Conservation (phyloP, 2,329 filamentous ascomycete genomes). For the Aspergillus brunneoviolaceus region DNA sequence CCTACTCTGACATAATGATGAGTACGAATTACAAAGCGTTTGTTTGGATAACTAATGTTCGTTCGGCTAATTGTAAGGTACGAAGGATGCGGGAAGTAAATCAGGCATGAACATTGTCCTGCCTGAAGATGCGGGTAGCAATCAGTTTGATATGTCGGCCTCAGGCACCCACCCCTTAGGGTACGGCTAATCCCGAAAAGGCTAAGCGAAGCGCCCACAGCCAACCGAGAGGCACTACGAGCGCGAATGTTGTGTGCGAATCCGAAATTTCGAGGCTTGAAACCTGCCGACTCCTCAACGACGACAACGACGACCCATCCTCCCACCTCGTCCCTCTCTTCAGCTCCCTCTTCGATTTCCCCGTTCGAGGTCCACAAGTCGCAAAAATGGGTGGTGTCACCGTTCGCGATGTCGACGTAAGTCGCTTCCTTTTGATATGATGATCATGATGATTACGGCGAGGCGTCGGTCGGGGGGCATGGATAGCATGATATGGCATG, state of each 20-base stretch:
- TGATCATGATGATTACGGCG: not conserved
- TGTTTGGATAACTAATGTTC: too few species aligned
- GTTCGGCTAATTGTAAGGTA: too few species aligned
- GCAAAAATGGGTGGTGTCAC: conserved; percentile 66
- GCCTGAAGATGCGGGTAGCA: not conserved
- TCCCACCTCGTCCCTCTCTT: conserved; percentile 34
- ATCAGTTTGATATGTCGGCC: not conserved
- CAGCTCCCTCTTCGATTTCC: conserved; percentile 24
- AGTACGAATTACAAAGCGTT: not conserved
- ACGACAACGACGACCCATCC: conserved; percentile 42
- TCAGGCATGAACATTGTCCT: not conserved
- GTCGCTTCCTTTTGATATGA: conserved; percentile 28
- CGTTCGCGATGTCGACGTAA: conserved; percentile 66
- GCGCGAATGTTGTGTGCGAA: conserved; percentile 32
- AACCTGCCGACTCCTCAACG: conserved; percentile 32
- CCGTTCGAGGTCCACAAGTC: conserved; percentile 36
- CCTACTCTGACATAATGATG: not conserved
- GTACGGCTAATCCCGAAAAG: conserved; percentile 43
- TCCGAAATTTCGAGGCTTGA: conserved; percentile 38
- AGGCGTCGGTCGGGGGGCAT: not conserved
- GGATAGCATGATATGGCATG: conserved; percentile 12
- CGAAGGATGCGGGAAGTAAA: not conserved
- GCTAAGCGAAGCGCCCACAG: conserved; percentile 43
- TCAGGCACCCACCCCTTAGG: conserved; percentile 30
- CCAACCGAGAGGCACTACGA: conserved; percentile 33